Evolutionary conservation across 169 alveolate genomes (phyloP).

Genomic region (Plasmodium inui): DNA sequence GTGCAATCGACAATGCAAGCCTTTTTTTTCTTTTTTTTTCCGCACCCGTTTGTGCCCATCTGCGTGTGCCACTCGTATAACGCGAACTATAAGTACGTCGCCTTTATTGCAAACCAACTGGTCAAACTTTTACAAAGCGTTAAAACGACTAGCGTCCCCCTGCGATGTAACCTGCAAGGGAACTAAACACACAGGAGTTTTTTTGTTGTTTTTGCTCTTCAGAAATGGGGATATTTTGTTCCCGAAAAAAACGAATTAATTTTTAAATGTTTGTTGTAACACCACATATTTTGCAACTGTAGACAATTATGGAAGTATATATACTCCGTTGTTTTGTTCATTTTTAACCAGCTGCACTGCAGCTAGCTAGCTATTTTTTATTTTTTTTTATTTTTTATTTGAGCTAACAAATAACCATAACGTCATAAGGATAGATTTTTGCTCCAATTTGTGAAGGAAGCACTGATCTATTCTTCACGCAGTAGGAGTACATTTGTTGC

Average conservation of each 20-base stretch:
- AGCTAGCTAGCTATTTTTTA: background rate
- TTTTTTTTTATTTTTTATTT: background rate
- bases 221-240: background rate
- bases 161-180: background rate
- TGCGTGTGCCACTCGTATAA: background rate
- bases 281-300: background rate
- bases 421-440: constrained; percentile 9
- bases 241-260: background rate
- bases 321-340: background rate
- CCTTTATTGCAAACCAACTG: background rate
- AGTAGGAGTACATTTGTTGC: background rate
- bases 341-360: background rate
- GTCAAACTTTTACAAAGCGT: background rate
- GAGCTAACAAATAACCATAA: background rate
- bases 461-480: background rate
- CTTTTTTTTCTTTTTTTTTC: too few species aligned
- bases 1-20: background rate
- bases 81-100: background rate
- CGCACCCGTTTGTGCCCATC: background rate
- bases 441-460: background rate
- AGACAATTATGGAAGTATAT: background rate
- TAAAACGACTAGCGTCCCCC: background rate
- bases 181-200: background rate
- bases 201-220: background rate
- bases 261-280: background rate